Conservation (phyloP, 2,329 filamentous ascomycete genomes). For the Nannizziopsis arthrosporioides region DNA sequence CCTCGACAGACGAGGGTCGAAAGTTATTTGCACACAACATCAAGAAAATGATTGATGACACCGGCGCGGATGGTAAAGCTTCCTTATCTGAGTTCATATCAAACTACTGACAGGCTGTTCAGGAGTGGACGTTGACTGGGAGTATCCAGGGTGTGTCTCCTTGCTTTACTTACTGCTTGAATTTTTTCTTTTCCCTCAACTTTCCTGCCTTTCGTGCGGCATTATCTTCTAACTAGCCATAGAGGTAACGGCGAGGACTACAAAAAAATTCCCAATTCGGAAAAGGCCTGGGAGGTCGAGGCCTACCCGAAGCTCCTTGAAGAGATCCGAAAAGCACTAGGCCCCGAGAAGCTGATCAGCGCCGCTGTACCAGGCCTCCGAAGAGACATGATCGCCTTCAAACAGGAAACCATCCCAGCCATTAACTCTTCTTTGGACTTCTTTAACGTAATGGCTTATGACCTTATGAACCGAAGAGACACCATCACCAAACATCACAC, state of each 20-base stretch:
- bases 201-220: no score
- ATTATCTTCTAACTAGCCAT: constrained; percentile 21
- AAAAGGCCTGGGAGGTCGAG: constrained; percentile 45
- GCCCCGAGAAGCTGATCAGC: constrained; percentile 45
- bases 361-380: constrained; percentile 51
- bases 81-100: constrained; percentile 14
- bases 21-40: constrained; percentile 50
- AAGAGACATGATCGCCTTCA: constrained; percentile 47
- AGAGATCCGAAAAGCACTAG: constrained; percentile 45
- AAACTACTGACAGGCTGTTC: neutral
- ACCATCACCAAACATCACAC: constrained; percentile 53
- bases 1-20: constrained; percentile 39
- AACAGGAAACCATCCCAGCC: constrained; percentile 31
- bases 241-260: constrained; percentile 54
- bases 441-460: constrained; percentile 52
- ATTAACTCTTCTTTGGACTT: constrained; percentile 40
- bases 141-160: constrained; percentile 13
- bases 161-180: no score
- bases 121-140: constrained; percentile 51
- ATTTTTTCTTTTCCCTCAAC: no score
- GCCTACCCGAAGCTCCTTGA: constrained; percentile 47
- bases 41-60: constrained; percentile 45
- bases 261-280: constrained; percentile 44
- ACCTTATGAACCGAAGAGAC: constrained; percentile 60
- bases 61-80: constrained; percentile 50